Base-by-base conservation (phyloP, 139 green algal species). In the Volvox africanus region DNA sequence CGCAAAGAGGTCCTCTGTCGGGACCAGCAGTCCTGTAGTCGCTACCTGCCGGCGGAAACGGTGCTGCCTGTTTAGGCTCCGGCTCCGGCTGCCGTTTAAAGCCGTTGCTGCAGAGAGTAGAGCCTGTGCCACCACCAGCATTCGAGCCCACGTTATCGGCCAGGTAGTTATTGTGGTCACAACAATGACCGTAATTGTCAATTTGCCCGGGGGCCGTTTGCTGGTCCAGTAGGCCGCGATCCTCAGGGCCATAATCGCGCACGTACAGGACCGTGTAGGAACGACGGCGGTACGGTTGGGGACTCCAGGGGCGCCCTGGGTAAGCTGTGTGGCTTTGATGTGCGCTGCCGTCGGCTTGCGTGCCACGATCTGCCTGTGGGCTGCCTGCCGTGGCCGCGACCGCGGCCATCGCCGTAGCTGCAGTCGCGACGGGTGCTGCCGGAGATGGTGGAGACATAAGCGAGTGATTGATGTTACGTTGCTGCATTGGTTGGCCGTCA, bases 231-330 rank as follows among this genome's bases (percentile, higher is more conserved):
- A 13, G 11, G 44, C 26, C 0, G 50, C 80, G 11, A n/a, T 55
- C 24, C 50, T 28, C 50, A 26, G 26, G 50, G 12, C 12, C 50
- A 28, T 22, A 32, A 17, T 76, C 81, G 3, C n/a, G 61, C 30
- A 87, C 81, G 61, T 87, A 87, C 81, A 87, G 30, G 36, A 87
- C 81, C 13, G n/a, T 77, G 81, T 87, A 87, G 61, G 81, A 87
- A 33, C 81, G 81, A 18, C 81, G 61, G 14, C 50, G 44, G 81
- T 32, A 61, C 28, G 30, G 81, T 9, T 1, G 0, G 80, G 28
- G 44, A 18, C 44, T 61, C 13, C 30, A 35, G 26, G 32, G 71
- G 26, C 71, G 71, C 26, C 14, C 71, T 21, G 71, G 1, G 26
- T 18, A 16, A 30, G 65, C 24, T 24, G 65, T 73, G 65, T 73